Conservation (phyloP, 1,284 basidiomycete species). For the Mycosarcoma mackinlayi region DNA sequence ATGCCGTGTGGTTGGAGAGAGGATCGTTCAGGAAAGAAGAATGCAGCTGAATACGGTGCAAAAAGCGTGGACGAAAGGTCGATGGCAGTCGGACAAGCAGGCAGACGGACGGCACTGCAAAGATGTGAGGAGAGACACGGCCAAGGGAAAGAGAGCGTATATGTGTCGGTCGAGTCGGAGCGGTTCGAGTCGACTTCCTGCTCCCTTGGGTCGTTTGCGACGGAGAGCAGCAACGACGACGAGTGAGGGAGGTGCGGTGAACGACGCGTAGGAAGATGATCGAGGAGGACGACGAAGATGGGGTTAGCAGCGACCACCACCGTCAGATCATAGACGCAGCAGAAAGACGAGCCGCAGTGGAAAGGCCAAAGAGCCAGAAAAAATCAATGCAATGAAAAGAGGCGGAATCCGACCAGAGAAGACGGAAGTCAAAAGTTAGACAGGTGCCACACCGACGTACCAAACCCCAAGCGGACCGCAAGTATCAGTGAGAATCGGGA, state of each 20-base stretch:
- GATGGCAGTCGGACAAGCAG: no score
- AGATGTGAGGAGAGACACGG: not conserved
- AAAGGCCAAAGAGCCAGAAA: not conserved
- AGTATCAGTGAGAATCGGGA: no score
- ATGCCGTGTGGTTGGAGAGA: no score
- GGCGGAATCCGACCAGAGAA: not conserved
- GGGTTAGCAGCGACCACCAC: not conserved
- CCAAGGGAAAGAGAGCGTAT: not conserved
- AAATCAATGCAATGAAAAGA: no score
- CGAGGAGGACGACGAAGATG: not conserved
- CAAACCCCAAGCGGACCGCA: no score
- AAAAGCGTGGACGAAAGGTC: not conserved
- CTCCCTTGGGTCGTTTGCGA: slow-evolving; percentile 19
- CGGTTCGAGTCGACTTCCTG: slow-evolving; percentile 1
- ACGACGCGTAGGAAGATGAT: not conserved
- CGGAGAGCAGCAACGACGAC: slow-evolving; percentile 14
- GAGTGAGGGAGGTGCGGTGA: slow-evolving; percentile 3
- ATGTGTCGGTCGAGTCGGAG: no score
- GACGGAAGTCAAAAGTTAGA: no score
- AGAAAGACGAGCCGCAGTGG: not conserved
- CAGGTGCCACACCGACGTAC: no score
- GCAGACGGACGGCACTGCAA: no score
- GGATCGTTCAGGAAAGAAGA: not conserved
- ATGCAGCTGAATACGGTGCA: not conserved
- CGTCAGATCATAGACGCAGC: not conserved